Evolutionary conservation across 2,329 filamentous ascomycete genomes (phyloP).

Genomic region (Apiospora kogelbergensis): DNA sequence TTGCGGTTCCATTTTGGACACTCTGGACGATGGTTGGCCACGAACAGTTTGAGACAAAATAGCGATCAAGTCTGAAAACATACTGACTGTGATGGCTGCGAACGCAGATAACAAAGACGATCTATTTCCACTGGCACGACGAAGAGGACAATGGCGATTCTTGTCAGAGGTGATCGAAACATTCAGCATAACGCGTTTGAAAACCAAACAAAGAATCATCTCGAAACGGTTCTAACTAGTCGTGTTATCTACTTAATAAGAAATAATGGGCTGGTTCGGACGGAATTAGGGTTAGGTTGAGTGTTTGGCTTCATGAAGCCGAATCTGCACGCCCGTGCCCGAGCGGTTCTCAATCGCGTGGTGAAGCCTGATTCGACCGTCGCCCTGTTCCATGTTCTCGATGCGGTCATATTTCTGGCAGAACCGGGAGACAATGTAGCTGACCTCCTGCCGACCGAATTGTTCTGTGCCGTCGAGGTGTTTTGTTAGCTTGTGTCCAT

Average conservation of each 20-base stretch:
- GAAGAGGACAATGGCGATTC: background rate
- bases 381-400: slow-evolving; percentile 30
- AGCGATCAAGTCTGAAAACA: background rate
- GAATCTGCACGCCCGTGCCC: slow-evolving; percentile 34
- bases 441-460: slow-evolving; percentile 25
- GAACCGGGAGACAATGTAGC: slow-evolving; percentile 25
- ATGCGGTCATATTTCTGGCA: slow-evolving; percentile 28
- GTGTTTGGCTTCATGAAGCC: slow-evolving; percentile 26
- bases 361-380: slow-evolving; percentile 24
- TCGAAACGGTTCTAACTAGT: background rate
- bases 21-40: background rate
- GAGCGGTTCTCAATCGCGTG: slow-evolving; percentile 29
- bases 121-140: background rate
- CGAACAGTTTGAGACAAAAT: background rate
- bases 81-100: background rate
- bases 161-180: background rate
- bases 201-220: background rate
- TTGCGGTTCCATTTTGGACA: background rate
- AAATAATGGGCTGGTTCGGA: background rate
- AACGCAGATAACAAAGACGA: background rate
- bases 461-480: slow-evolving; percentile 19
- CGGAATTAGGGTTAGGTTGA: background rate
- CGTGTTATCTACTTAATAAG: background rate
- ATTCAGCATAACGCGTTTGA: background rate
- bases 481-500: background rate